phyloP scores from a whole-genome alignment of 495 filamentous ascomycete genomes.

The Terfezia boudieri region DNA sequence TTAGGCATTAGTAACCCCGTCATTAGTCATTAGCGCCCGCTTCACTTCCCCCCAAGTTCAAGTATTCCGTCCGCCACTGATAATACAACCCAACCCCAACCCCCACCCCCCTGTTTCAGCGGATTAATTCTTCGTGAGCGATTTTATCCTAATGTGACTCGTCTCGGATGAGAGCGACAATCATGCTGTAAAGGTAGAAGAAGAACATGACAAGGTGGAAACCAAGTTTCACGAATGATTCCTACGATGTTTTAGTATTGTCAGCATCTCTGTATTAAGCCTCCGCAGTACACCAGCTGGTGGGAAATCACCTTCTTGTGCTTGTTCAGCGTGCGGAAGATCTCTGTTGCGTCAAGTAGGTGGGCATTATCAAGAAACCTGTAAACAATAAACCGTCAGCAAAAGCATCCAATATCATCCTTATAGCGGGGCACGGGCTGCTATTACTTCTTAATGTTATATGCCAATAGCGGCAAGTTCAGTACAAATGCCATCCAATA shows the following conservation, averaged over 20 bases:
- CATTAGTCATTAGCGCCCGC: too few species aligned
- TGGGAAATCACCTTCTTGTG: conserved; percentile 69
- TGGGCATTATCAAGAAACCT: conserved; percentile 96
- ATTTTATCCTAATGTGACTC: conserved; percentile 41
- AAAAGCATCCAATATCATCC: background rate
- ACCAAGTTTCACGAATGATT: conserved; percentile 97
- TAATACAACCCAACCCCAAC: too few species aligned
- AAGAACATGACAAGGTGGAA: conserved; percentile 99
- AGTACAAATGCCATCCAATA: conserved; percentile 90
- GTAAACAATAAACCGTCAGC: conserved; percentile 1
- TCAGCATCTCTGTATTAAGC: background rate
- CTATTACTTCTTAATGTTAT: conserved; percentile 90
- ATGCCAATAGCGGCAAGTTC: conserved; percentile 78
- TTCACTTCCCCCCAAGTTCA: too few species aligned
- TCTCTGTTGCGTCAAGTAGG: conserved; percentile 92
- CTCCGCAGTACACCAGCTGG: background rate
- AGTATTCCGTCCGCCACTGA: too few species aligned
- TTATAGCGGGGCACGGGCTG: background rate
- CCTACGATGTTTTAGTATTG: conserved; percentile 28
- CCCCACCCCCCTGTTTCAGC: too few species aligned
- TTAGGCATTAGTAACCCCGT: too few species aligned
- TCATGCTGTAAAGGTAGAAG: conserved; percentile 99
- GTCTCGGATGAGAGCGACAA: conserved; percentile 89
- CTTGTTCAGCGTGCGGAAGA: conserved; percentile 95
- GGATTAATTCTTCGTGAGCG: background rate